These are phyloP conservation scores for Vaccinium vitisidaea DNA, from an alignment of 148 eudicot species.

Conservation along the genomic window DNA sequence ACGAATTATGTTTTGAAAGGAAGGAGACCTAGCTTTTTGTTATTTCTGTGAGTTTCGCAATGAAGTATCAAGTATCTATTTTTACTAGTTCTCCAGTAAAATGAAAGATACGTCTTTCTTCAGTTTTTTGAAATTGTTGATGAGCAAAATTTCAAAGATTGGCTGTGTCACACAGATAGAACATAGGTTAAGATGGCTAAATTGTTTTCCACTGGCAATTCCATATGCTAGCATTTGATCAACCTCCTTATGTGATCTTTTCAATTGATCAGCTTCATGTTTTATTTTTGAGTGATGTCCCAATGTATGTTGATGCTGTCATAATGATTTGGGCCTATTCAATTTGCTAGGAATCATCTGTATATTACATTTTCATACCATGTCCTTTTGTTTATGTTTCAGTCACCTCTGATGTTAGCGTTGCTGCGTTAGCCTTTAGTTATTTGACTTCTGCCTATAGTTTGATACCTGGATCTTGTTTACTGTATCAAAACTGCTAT, in stretches of 20 bases:
- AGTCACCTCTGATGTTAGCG: neutral
- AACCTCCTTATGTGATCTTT: neutral
- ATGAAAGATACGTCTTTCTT: neutral
- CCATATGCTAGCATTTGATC: neutral
- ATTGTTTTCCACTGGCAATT: neutral
- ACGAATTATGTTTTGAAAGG: neutral
- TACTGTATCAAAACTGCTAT: constrained; percentile 10
- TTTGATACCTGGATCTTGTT: neutral
- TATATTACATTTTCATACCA: neutral
- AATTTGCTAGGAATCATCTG: neutral
- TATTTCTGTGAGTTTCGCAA: neutral
- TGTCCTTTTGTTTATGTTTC: neutral
- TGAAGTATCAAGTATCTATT: neutral
- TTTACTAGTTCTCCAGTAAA: neutral
- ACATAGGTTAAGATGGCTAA: neutral
- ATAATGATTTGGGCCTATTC: neutral
- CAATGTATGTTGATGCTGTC: neutral
- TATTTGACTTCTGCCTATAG: neutral
- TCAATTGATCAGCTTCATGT: neutral
- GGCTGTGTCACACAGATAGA: neutral
- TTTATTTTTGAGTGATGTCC: neutral
- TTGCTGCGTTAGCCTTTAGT: neutral
- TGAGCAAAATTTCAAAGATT: neutral
- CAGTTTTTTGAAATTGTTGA: constrained; percentile 7
- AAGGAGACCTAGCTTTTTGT: neutral